phyloP scores from a whole-genome alignment of 768 basidiomycete genomes.

The Lepiota subincarnata region DNA sequence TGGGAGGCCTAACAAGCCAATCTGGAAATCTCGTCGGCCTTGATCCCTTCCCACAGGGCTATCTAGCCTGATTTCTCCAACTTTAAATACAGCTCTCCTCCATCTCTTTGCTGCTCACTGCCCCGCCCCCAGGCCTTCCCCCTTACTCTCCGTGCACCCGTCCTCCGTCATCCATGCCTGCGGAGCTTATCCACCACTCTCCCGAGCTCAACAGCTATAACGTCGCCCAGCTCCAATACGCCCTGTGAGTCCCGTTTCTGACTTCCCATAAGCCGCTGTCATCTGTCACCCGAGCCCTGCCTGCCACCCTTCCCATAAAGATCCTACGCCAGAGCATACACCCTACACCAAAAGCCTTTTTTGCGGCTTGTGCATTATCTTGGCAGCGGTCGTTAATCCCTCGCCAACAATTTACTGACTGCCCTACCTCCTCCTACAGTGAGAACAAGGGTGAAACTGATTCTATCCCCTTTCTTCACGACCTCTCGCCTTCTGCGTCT shows the following conservation, averaged over 20 bases:
- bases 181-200: conserved; percentile 34
- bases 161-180: conserved; percentile 47
- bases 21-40: conserved; percentile 9
- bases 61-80: conserved; percentile 17
- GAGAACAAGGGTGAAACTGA: conserved; percentile 21
- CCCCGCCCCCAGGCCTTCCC: conserved; percentile 10
- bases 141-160: neutral
- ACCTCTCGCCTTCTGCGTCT: conserved; percentile 44
- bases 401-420: conserved; percentile 15
- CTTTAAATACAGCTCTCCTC: conserved; percentile 24
- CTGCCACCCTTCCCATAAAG: conserved; percentile 15
- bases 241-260: conserved; percentile 41
- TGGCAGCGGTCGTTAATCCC: conserved; percentile 14
- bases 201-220: conserved; percentile 55
- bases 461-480: conserved; percentile 38
- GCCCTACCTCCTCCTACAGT: conserved; percentile 29
- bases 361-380: conserved; percentile 17
- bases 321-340: conserved; percentile 2
- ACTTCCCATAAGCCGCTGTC: conserved; percentile 22
- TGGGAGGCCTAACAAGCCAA: conserved; percentile 1
- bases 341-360: conserved; percentile 7
- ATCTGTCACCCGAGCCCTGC: conserved; percentile 26
- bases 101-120: conserved; percentile 1
- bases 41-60: conserved; percentile 15
- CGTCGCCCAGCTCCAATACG: conserved; percentile 59